Percentiles rank a stretch among this genome's conserved stretches.
These are phyloP conservation scores for Vaccinium corymbosum DNA, from an alignment of 148 eudicot genomes.

Conservation along the genomic window DNA sequence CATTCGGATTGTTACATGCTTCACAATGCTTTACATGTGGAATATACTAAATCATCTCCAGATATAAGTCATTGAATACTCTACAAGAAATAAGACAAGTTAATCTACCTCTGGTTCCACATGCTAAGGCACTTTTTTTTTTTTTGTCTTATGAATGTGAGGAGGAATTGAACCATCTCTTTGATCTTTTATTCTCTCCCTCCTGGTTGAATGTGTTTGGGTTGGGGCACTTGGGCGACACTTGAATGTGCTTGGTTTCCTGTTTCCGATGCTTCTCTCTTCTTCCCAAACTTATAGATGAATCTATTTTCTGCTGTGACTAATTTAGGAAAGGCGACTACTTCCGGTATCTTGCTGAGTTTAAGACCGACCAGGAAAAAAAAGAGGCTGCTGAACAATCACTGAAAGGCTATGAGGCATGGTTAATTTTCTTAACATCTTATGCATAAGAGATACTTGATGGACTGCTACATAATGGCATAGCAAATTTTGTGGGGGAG, in stretches of 20 bases:
- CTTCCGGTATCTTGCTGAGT: slow-evolving; percentile 23
- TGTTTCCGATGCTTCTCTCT: neutral
- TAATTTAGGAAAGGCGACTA: slow-evolving; percentile 25
- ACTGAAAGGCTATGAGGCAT: slow-evolving; percentile 18
- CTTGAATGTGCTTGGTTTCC: neutral
- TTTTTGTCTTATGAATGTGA: neutral
- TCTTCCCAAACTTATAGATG: neutral
- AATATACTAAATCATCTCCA: neutral
- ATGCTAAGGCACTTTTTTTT: neutral
- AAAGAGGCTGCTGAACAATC: slow-evolving; percentile 25
- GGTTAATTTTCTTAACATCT: neutral
- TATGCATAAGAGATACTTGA: neutral
- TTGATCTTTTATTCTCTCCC: neutral
- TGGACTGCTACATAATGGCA: neutral
- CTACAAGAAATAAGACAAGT: neutral
- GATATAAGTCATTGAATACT: too few species aligned
- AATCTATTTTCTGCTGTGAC: neutral
- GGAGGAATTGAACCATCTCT: neutral
- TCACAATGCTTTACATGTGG: neutral
- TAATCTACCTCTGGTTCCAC: neutral
- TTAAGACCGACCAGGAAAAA: slow-evolving; percentile 17
- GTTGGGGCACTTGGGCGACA: neutral
- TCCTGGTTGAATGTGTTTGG: neutral
- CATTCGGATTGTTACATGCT: neutral
- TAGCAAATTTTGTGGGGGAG: neutral